Base-by-base conservation (phyloP, 352 stramenopile species). In the Pythium dissotocum region DNA sequence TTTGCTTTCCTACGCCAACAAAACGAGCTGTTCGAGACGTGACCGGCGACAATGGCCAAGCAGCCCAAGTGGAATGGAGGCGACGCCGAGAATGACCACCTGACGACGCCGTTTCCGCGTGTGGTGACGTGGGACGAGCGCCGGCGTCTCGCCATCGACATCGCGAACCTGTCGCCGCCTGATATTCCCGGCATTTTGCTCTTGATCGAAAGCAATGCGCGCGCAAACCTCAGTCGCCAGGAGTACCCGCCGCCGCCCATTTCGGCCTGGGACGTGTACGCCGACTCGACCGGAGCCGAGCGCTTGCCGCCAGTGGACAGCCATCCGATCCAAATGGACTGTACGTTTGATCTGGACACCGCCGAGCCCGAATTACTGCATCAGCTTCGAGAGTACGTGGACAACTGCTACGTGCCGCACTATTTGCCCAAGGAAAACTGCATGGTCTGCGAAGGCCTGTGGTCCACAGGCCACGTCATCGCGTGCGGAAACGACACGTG, bases 371-470 rank as follows among this genome's bases (percentile, higher is more conserved):
- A 76, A 55, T 67, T 93, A 38, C 66, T 95, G 36, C 62, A 70
- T 4, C 76, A 88, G 33, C 69, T 95, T 32, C 82, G 86, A 28
- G 64, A 79, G 55, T 95, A 94, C 67, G 87, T 94, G 24, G 81
- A 93, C 71, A 73, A 79, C 48, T 95, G 87, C 71, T 91, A 89
- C 76, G 63, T 94, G 24, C 85, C 87, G 21, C 81, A 90, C 64
- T 90, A 83, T 51, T 77, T 90, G 16, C 78, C 85, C 5, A 83
- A 82, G 40, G 84, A 91, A 61, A 89, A 94, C 68, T 95, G 87
- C 69, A 77, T 67, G 61, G 78, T 95, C 46, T 95, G 87, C 53
- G 85, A 93, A 64, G 87, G 87, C 0, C 70, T 95, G 1, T 95
- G 87, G 87, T 95, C 85, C n/a, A 85, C 73, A 14, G 87, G 85